Percentiles rank a stretch among this genome's conserved stretches.
These are phyloP conservation scores for Aspergillus sojae DNA, from an alignment of 2,329 filamentous ascomycete genomes.

Conservation along the genomic window DNA sequence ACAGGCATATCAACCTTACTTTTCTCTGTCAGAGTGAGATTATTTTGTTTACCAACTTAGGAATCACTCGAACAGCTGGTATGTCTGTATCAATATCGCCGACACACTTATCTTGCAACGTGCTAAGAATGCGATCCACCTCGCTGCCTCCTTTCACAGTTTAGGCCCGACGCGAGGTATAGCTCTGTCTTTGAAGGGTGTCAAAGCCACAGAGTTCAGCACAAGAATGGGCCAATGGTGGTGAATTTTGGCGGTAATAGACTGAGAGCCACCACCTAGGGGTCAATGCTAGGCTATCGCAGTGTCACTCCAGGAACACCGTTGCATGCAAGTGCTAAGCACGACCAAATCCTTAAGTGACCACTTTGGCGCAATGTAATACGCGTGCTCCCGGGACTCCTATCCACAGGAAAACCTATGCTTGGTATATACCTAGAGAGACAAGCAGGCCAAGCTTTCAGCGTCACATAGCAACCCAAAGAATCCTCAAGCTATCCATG, in stretches of 20 bases:
- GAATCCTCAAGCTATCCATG: neutral
- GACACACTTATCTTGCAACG: constrained; percentile 39
- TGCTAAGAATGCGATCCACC: neutral
- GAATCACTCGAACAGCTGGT: constrained; percentile 46
- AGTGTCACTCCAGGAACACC: neutral
- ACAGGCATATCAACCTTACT: neutral
- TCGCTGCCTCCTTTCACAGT: constrained; percentile 11
- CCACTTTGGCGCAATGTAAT: constrained; percentile 37
- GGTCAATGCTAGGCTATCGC: neutral
- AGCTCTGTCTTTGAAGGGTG: constrained; percentile 24
- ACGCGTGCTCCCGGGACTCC: constrained; percentile 12
- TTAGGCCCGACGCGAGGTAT: constrained; percentile 30
- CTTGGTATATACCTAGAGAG: constrained; percentile 12
- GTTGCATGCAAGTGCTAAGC: neutral
- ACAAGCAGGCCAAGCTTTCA: constrained; percentile 50
- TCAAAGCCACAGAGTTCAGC: constrained; percentile 23
- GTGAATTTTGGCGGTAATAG: neutral
- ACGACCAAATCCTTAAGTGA: constrained; percentile 43
- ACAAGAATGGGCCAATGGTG: neutral
- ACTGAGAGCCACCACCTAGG: neutral
- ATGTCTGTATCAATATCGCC: constrained; percentile 51
- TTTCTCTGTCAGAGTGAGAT: neutral
- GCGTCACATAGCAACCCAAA: constrained; percentile 55
- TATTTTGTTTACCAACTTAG: constrained; percentile 35
- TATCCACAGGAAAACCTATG: constrained; percentile 10